phyloP scores from a whole-genome alignment of 1,284 basidiomycete genomes.

The Ceratobasidium sp. region DNA sequence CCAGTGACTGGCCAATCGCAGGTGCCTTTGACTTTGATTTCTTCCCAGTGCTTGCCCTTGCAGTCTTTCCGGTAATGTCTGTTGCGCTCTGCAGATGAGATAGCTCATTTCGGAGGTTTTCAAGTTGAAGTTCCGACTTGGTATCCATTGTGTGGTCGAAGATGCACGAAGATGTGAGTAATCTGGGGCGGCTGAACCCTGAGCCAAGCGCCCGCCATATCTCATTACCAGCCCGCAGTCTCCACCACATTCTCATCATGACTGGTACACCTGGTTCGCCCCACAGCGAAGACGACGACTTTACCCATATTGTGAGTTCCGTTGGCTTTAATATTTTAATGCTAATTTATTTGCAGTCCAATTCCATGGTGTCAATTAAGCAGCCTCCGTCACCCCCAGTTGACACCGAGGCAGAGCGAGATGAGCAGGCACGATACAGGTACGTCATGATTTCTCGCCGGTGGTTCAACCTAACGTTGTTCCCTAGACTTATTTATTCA shows the following conservation, averaged over 20 bases:
- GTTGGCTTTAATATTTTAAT: not conserved
- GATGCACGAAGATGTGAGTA: not conserved
- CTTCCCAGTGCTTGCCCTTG: conserved; percentile 3
- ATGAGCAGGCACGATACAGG: conserved; percentile 32
- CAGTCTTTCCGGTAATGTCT: conserved; percentile 34
- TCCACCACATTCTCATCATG: conserved; percentile 15
- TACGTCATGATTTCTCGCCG: not conserved
- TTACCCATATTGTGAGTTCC: conserved; percentile 13
- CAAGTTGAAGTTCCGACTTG: too few species aligned
- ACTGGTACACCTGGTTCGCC: conserved; percentile 28
- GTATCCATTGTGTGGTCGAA: not conserved
- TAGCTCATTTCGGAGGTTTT: conserved; percentile 14
- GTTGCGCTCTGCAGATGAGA: conserved; percentile 24
- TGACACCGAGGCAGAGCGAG: conserved; percentile 24
- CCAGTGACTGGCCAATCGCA: conserved; percentile 65
- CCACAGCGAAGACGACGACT: conserved; percentile 36
- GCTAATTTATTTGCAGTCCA: conserved; percentile 9
- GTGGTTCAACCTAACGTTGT: not conserved
- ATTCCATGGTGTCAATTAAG: conserved; percentile 36
- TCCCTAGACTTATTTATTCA: conserved; percentile 71
- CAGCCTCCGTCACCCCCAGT: conserved; percentile 16
- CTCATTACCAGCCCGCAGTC: not conserved
- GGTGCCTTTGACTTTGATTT: conserved; percentile 57
- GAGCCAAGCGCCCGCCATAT: not conserved
- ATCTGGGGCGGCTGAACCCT: conserved; percentile 3